Base-by-base conservation (phyloP, 176 grass and related monocot genomes). In the Oryza nivara region DNA sequence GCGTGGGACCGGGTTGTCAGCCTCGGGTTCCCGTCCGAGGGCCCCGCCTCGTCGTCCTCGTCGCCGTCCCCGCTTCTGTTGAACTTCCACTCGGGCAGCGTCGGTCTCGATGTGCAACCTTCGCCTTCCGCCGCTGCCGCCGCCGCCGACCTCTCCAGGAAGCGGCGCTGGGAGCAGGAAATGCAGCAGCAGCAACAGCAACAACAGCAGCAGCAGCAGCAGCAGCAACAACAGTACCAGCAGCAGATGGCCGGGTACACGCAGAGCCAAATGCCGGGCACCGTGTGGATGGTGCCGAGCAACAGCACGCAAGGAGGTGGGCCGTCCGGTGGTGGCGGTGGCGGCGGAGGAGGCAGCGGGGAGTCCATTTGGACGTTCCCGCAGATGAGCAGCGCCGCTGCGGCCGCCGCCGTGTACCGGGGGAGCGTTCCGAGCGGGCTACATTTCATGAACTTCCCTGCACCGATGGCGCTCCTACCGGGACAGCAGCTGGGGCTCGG, bases 361-460 rank as follows among this genome's bases (percentile, higher is more conserved):
- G 90, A 95, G 82, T 91, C 96, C 4, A 95, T 95, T 14, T 98
- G 95, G 95, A 88, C 92, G 30, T 93, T 98, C 85, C 95, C 95
- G 8, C 88, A 92, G 84, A 79, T 93, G 87, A 79, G 90, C 47
- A 84, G 81, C 44, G 65, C 80, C 40, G 49, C 84, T 2, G 87
- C 93, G 5, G 48, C 76, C 41, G 72, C 89, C 2, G 88, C 97
- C 10, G 89, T 96, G 84, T 93, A 94, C 74, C 87, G 96, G 5
- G 96, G 93, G 1, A 89, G 85, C 85, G 84, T 95, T 61, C 84
- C 93, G 3, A 78, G 93, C 48, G 97, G 97, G 43, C 77, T 99
- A 79, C 96, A 99, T 90, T 99, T 99, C 89, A 99, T 96, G 96
- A 99, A 99, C 86, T 94, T 99, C 36, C 93, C 93, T 1, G 75